Conservation (phyloP, 495 filamentous ascomycete species). For the Hypoxylon crocopeplum region DNA sequence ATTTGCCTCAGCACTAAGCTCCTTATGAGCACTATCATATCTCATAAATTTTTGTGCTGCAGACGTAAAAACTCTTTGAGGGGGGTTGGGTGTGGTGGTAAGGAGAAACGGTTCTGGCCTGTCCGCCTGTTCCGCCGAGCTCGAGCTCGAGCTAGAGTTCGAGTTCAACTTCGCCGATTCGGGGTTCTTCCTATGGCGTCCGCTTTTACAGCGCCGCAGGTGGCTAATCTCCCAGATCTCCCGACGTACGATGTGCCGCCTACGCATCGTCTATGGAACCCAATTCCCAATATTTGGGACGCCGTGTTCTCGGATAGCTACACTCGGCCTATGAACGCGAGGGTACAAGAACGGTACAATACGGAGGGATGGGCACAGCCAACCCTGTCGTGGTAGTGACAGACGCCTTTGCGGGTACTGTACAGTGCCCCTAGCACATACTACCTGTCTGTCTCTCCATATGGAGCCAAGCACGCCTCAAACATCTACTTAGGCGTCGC, state of each 20-base stretch:
- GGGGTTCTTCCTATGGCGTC: slow-evolving; percentile 6
- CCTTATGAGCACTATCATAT: slow-evolving; percentile 28
- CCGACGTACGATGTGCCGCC: slow-evolving; percentile 31
- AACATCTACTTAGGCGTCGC: slow-evolving; percentile 15
- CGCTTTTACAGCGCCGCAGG: slow-evolving; percentile 4
- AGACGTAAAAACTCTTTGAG: slow-evolving; percentile 9
- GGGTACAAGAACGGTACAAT: slow-evolving; percentile 20
- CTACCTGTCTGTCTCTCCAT: no score
- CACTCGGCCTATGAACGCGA: slow-evolving; percentile 8
- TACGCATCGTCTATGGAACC: slow-evolving; percentile 18
- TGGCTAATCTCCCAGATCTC: slow-evolving; percentile 23
- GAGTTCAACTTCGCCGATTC: slow-evolving; percentile 13
- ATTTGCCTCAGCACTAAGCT: slow-evolving; percentile 31
- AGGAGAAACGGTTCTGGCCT: slow-evolving; percentile 11
- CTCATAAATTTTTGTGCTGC: slow-evolving; percentile 30
- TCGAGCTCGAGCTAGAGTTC: no score
- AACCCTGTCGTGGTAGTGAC: slow-evolving; percentile 25
- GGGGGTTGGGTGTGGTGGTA: slow-evolving; percentile 28
- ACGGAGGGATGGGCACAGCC: slow-evolving; percentile 18
- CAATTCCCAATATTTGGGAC: slow-evolving; percentile 20
- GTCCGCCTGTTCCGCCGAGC: slow-evolving; percentile 13
- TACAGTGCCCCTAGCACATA: slow-evolving; percentile 25
- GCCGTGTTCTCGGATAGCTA: slow-evolving; percentile 33
- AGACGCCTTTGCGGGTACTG: slow-evolving; percentile 32
- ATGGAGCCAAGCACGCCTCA: slow-evolving; percentile 27